phyloP scores from a whole-genome alignment of 768 basidiomycete genomes.

The Agrocybe praecox region DNA sequence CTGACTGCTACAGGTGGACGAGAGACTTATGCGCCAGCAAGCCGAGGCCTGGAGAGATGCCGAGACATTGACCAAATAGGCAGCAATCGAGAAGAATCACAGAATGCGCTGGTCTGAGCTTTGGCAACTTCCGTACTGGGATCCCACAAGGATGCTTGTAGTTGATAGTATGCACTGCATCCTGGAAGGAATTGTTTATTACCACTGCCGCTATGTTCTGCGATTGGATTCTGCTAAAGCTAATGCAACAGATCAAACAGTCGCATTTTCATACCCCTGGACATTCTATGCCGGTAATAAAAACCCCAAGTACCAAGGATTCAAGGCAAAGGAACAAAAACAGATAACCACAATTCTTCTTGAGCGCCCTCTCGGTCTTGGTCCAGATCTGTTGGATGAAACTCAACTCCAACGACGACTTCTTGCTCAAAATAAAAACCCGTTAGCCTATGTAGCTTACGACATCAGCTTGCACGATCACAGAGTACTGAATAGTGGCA shows the following conservation, averaged over 20 bases:
- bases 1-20: too few species aligned
- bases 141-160: constrained; percentile 25
- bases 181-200: constrained; percentile 29
- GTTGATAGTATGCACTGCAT: constrained; percentile 43
- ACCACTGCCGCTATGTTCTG: constrained; percentile 29
- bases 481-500: not conserved
- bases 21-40: constrained; percentile 11
- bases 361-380: not conserved
- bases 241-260: too few species aligned
- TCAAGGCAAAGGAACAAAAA: too few species aligned
- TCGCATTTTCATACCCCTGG: not conserved
- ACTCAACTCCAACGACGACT: too few species aligned
- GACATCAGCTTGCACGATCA: not conserved
- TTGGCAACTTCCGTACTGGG: constrained; percentile 35
- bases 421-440: too few species aligned
- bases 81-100: constrained; percentile 13
- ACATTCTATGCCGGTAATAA: not conserved
- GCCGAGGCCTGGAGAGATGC: constrained; percentile 23
- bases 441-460: not conserved
- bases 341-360: not conserved
- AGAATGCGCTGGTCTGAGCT: constrained; percentile 28
- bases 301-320: not conserved
- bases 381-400: too few species aligned
- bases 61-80: not conserved
- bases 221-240: not conserved